Base-by-base conservation (phyloP, 2,329 filamentous ascomycete species). In the Sphaerulina musiva region DNA sequence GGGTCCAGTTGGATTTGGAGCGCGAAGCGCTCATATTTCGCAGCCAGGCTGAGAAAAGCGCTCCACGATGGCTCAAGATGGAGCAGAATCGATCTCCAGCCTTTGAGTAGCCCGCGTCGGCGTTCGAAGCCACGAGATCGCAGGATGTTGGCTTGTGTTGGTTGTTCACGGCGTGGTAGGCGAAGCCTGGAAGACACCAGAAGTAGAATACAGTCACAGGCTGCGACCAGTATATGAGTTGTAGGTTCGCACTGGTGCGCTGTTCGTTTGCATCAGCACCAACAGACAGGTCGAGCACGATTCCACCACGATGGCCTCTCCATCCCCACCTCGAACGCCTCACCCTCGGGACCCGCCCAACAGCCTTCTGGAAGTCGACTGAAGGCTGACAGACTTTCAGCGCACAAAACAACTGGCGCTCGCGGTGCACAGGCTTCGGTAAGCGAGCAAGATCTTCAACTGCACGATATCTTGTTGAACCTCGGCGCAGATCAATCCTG, bases 91-190 rank as follows among this genome's bases (percentile, higher is more conserved):
- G 38, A 45, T 51, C 31, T 51, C 40, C 48, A 51, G 41, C 48
- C 20, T 43, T 51, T 20, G 34, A 26, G 40, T 51, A 51, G 48
- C 36, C 36, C 48, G 40, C 26, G 44, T 44, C 17, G 31, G 29
- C 34, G 32, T 45, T 51, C 40, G 41, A 40, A 32, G 20, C 41
- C 48, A 11, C 41, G 36, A 9, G 17, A 29, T 38, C 36, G 41
- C 31, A 44, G 48, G 41, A 51, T 51, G 48, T 51, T 51, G 48
- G 48, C 38, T 45, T 44, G 32, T 38, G 48, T 51, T 51, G 48
- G 48, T 44, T 31, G 23, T 29, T 26, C 48, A 38, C 40, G 42
- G 48, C 48, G 31, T 38, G 17, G 41, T 51, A 29, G 48, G 41
- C 48, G 41, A 51, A 39, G 48, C 41, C 9, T 45, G 48, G 8